phyloP scores from a whole-genome alignment of 2,329 filamentous ascomycete species.

The Fusarium hostae region DNA sequence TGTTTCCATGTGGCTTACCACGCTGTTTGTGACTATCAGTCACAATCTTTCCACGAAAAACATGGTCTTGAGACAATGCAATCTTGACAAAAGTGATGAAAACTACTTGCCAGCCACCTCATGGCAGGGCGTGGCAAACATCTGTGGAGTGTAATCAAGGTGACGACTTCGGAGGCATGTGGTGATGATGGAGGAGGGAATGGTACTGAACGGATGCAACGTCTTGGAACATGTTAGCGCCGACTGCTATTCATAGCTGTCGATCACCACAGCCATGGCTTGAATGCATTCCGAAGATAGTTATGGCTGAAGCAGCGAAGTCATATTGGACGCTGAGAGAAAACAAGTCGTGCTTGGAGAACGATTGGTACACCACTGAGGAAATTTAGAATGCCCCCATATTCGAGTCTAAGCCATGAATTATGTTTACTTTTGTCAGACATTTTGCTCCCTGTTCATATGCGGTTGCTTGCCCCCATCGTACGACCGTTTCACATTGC shows the following conservation, averaged over 20 bases:
- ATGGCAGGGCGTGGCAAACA: slow-evolving; percentile 28
- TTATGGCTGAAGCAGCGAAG: background rate
- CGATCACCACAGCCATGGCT: slow-evolving; percentile 17
- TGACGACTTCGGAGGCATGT: slow-evolving; percentile 24
- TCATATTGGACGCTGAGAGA: slow-evolving; percentile 6
- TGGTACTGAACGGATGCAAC: slow-evolving; percentile 8
- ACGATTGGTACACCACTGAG: slow-evolving; percentile 4
- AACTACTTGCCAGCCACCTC: slow-evolving; percentile 27
- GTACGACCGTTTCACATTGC: slow-evolving; percentile 31
- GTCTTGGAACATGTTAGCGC: slow-evolving; percentile 28
- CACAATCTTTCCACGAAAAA: slow-evolving; percentile 19
- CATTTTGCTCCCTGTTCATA: slow-evolving; percentile 19
- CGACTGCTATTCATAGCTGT: slow-evolving; percentile 34
- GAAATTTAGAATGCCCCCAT: background rate
- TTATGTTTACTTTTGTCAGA: slow-evolving; percentile 18
- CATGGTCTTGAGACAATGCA: slow-evolving; percentile 34
- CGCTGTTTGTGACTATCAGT: slow-evolving; percentile 11
- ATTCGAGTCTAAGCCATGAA: slow-evolving; percentile 4
- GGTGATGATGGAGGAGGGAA: slow-evolving; percentile 14
- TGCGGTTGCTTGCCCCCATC: slow-evolving; percentile 17
- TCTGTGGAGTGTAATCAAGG: slow-evolving; percentile 11
- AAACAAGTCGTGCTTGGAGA: slow-evolving; percentile 29
- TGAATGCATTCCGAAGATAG: slow-evolving; percentile 6
- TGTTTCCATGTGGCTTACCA: slow-evolving; percentile 32
- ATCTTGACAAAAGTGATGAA: slow-evolving; percentile 10